Evolutionary conservation across 140 eudicot species (phyloP).

Genomic region (Flaveria floridana): DNA sequence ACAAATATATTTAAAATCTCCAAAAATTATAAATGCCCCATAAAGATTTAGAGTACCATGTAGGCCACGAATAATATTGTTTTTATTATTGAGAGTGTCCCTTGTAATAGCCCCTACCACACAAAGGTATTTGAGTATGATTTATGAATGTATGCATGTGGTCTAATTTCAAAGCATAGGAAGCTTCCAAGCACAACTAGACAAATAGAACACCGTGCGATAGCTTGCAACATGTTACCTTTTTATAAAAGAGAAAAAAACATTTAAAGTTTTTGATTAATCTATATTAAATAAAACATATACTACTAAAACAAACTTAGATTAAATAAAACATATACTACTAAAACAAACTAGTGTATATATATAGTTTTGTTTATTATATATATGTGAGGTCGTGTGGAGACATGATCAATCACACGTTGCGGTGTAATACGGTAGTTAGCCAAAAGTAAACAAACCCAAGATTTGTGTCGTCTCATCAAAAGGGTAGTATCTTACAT

Average conservation of each 20-base stretch:
- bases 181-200: constrained; percentile 29
- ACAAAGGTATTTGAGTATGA: constrained; percentile 19
- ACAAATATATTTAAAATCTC: constrained; percentile 35
- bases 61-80: constrained; percentile 32
- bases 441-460: background rate
- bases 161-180: constrained; percentile 20
- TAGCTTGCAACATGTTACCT: constrained; percentile 20
- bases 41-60: constrained; percentile 33
- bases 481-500: background rate
- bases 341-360: background rate
- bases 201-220: constrained; percentile 10
- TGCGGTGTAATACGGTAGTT: background rate
- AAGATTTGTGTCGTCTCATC: background rate
- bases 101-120: constrained; percentile 39
- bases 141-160: constrained; percentile 2
- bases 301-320: background rate
- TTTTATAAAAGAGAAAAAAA: background rate
- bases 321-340: background rate
- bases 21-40: constrained; percentile 35
- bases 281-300: background rate
- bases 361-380: background rate
- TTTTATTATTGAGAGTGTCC: background rate
- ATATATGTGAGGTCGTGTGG: background rate
- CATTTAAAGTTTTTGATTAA: background rate
- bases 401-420: background rate